Conservation (phyloP, 2,329 filamentous ascomycete genomes). For the Colletotrichum acutatum region DNA sequence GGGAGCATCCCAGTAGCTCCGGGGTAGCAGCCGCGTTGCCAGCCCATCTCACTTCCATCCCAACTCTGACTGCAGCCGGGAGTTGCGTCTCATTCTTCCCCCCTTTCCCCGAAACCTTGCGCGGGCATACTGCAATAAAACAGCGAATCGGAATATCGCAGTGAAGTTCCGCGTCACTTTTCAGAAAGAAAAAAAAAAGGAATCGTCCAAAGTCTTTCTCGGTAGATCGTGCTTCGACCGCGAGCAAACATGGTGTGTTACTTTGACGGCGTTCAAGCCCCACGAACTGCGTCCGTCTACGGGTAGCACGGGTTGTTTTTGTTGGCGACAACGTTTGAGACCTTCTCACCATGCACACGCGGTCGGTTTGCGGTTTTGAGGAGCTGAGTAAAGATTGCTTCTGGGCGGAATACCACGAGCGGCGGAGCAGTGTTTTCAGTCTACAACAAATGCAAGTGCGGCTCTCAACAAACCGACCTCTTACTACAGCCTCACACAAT, state of each 20-base stretch:
- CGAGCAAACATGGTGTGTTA: neutral
- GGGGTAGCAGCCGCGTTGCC: neutral
- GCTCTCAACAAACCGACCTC: neutral
- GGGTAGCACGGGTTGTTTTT: neutral
- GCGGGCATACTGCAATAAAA: neutral
- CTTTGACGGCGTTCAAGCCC: no score
- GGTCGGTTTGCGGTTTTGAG: neutral
- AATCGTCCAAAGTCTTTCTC: neutral
- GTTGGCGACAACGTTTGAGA: neutral
- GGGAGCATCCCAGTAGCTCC: neutral
- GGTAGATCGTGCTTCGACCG: neutral
- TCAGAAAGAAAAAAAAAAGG: no score
- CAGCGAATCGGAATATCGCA: neutral
- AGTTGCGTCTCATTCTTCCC: neutral
- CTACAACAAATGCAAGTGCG: neutral
- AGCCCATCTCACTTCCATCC: neutral
- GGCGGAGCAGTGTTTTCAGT: neutral
- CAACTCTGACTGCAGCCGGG: constrained; percentile 1
- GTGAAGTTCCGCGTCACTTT: neutral
- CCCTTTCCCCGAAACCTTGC: constrained; percentile 1
- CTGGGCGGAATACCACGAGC: neutral
- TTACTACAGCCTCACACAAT: no score
- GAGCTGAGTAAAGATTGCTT: neutral
- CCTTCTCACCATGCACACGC: neutral
- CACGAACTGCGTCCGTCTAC: neutral